Conservation (phyloP, 2,329 filamentous ascomycete species). For the Ceratocystis ficicola region DNA sequence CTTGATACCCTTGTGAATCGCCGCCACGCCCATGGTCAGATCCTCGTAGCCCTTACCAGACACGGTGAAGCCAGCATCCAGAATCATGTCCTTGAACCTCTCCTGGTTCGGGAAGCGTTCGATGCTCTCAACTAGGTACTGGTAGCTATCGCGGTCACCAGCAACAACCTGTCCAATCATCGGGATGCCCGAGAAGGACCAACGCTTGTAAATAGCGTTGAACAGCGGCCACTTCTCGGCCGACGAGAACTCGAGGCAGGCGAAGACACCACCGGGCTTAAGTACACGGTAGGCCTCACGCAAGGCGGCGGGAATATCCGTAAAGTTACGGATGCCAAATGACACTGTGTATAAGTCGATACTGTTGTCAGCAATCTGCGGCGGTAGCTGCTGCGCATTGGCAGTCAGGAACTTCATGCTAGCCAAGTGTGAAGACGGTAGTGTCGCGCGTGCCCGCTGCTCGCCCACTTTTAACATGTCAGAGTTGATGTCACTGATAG, state of each 20-base stretch:
- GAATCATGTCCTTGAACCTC: constrained; percentile 73
- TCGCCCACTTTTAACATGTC: constrained; percentile 84
- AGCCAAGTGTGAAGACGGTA: constrained; percentile 41
- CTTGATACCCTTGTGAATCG: constrained; percentile 95
- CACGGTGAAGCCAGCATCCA: constrained; percentile 71
- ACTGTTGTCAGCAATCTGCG: constrained; percentile 51
- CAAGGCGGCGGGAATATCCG: constrained; percentile 73
- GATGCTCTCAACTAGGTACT: constrained; percentile 97
- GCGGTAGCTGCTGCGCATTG: constrained; percentile 67
- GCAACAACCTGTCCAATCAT: constrained; percentile 92
- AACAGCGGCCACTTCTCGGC: constrained; percentile 63
- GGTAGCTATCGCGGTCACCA: constrained; percentile 87
- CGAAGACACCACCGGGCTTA: constrained; percentile 89
- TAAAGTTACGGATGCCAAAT: constrained; percentile 96
- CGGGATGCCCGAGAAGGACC: constrained; percentile 91
- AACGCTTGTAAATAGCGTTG: constrained; percentile 80
- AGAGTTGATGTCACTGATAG: constrained; percentile 90
- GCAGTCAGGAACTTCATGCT: constrained; percentile 70
- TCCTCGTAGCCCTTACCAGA: constrained; percentile 79
- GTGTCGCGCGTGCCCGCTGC: constrained; percentile 53
- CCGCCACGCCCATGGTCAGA: constrained; percentile 81
- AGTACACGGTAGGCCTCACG: constrained; percentile 76
- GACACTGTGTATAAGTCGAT: constrained; percentile 95
- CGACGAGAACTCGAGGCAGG: constrained; percentile 90
- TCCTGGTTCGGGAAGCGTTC: constrained; percentile 80